phyloP scores from a whole-genome alignment of 352 stramenopile species.

The Elongisporangium undulatum region DNA sequence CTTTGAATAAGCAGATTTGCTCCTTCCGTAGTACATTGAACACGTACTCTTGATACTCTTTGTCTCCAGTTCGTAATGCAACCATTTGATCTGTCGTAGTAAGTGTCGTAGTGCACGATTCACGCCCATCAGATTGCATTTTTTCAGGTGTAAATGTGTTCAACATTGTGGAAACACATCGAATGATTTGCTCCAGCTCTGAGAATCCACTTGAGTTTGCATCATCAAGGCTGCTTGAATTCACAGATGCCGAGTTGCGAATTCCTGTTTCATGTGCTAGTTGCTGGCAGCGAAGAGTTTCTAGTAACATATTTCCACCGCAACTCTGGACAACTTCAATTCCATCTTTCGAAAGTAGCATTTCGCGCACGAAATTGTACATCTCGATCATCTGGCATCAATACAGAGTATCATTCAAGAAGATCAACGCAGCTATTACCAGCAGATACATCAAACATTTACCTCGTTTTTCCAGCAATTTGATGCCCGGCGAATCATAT shows the following conservation, averaged over 20 bases:
- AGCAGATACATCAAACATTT: neutral
- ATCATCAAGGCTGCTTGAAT: neutral
- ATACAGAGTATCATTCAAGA: neutral
- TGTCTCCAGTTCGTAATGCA: constrained; percentile 15
- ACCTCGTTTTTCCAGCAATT: constrained; percentile 16
- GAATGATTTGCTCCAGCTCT: neutral
- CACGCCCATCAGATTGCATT: neutral
- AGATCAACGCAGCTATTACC: neutral
- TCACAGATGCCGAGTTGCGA: neutral
- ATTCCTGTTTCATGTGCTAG: neutral
- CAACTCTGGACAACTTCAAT: constrained; percentile 41
- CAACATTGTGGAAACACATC: neutral
- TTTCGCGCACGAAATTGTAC: constrained; percentile 59
- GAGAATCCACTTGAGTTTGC: neutral
- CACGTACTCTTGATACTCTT: constrained; percentile 32
- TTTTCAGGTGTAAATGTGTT: neutral
- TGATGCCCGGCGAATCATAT: constrained; percentile 27
- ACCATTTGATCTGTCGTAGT: neutral
- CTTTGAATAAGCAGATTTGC: constrained; percentile 25
- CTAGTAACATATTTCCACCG: constrained; percentile 35
- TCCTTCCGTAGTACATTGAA: constrained; percentile 20
- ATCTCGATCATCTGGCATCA: constrained; percentile 42
- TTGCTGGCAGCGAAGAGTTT: constrained; percentile 18
- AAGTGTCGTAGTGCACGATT: neutral
- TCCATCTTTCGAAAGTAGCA: constrained; percentile 43